Evolutionary conservation across 1,284 basidiomycete species (phyloP), one percentile per base, ranked within the genome.

Genomic region (Melampsora larici-populina): DNA sequence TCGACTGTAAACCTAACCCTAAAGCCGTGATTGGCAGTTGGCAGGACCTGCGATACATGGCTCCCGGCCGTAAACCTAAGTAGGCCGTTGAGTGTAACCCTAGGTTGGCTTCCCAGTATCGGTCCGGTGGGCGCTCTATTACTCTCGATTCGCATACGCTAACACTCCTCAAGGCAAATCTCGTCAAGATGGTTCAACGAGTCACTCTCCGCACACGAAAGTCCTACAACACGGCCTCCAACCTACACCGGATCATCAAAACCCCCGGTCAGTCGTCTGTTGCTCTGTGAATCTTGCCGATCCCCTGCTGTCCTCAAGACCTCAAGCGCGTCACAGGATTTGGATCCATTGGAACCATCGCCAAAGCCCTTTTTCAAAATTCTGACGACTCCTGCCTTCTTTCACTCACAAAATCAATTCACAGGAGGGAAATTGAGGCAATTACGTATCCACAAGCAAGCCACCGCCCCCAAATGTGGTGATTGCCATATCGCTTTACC

Each of bases 141-240:
- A 46, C 15, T 46, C 9, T 46, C 43, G 43, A 46, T 17, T 46
- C 15, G 43, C 43, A 46, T 46, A 46, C 43, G 9, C 43, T 46
- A 46, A 15, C 43, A 46, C 43, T 46, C 43, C 43, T 46, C 43
- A 46, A 46, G 43, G 43, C 43, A 49, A 74, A 31, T 4, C 55
- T 29, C 48, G 26, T 67, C 75, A 67, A 63, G 60, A 97, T 98
- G 95, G 94, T 93, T 87, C 93, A 97, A 90, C 94, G 96, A 85
- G 95, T 99, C 84, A 97, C 95, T 83, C 92, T 99, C 87, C 93
- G 97, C 88, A 99, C 96, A 87, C 93, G 96, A 85, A 92, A 92
- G 83, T 91, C 95, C 29, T 99, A 99, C 90, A 98, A 98, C 90
- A 99, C 97, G 86, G 91, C 90, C 84, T 98, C 96, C 79, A 96